A percentile compares a stretch with the other conserved stretches of the same genome.
phyloP scores from a whole-genome alignment of 2,329 filamentous ascomycete genomes.

The Zymoseptoria ardabiliae region DNA sequence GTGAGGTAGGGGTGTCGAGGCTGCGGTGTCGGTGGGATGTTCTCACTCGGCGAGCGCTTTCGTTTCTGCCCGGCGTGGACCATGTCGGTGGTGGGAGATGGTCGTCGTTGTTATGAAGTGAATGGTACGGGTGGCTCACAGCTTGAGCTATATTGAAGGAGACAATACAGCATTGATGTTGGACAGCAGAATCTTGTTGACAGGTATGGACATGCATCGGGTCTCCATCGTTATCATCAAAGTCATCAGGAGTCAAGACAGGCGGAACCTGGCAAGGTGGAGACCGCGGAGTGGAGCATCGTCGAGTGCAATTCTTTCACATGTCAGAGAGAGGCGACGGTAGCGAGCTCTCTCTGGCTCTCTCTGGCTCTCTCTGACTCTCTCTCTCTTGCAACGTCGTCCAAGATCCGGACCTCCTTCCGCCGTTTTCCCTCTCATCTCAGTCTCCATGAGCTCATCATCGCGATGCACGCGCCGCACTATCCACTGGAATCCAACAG shows the following conservation, averaged over 20 bases:
- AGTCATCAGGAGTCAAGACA: neutral
- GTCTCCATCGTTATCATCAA: neutral
- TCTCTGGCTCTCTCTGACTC: no score
- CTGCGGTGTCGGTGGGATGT: constrained; percentile 26
- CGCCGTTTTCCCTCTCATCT: no score
- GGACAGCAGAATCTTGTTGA: neutral
- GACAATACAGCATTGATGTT: neutral
- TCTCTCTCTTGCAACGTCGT: no score
- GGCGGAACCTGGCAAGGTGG: no score
- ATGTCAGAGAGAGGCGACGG: neutral
- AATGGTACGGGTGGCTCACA: neutral
- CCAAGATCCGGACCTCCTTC: no score
- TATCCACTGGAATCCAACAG: no score
- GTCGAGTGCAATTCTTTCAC: neutral
- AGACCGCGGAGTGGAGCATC: neutral
- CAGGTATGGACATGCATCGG: neutral
- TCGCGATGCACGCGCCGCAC: no score
- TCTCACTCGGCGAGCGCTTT: constrained; percentile 24
- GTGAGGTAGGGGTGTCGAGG: constrained; percentile 44
- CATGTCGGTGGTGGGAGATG: neutral
- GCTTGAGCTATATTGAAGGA: neutral
- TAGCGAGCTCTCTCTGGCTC: neutral
- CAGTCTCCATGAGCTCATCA: no score
- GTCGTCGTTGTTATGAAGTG: neutral
- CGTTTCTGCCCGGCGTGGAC: constrained; percentile 18